Base-by-base conservation (phyloP, 2,329 filamentous ascomycete species). In the Penicillium sp. region DNA sequence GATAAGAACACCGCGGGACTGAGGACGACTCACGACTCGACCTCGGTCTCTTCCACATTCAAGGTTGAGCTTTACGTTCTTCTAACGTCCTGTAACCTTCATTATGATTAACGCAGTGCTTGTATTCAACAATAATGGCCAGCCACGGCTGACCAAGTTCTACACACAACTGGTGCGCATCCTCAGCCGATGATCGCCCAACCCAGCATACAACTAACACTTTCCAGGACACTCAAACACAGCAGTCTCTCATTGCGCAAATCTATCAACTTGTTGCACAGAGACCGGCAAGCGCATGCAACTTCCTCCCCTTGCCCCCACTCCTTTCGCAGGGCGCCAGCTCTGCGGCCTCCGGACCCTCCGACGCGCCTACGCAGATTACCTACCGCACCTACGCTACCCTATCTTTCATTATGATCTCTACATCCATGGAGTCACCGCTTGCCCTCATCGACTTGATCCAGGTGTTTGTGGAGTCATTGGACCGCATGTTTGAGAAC, bases 341-440 rank as follows among this genome's bases (percentile, higher is more conserved):
- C 62, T 76, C 78, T 61, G 77, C 77, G 66, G 72, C 75, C 46
- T 73, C 69, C 59, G 84, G 87, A 39, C 88, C 86, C 77, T 93
- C 91, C 72, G 95, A 98, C 77, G 89, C 92, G 11, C 95, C 95
- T 10, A 95, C 92, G 6, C 90, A 98, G 58, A 92, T 99, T 46
- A 98, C 95, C 9, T 99, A 99, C 82, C 91, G 95, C 57, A 91
- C 96, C 82, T 99, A 98, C 73, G 95, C 95, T 10, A 99, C 95
- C 0, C 89, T 99, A 60, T 98, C 96, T 79, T 99, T 99, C 80
- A 99, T 99, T 76, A 82, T 99, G 73, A 99, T 99, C 70, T 95
- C 90, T 35, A 99, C 96, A 5, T 91, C 92, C 5, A 97, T 95
- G 57, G 95, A 99, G 77, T 96, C 91, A 1, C 95, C 95, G 0